Evolutionary conservation across 805 yeast genomes (phyloP), one percentile per base, ranked within the genome.

Genomic region (Wickerhamiella cacticola): DNA sequence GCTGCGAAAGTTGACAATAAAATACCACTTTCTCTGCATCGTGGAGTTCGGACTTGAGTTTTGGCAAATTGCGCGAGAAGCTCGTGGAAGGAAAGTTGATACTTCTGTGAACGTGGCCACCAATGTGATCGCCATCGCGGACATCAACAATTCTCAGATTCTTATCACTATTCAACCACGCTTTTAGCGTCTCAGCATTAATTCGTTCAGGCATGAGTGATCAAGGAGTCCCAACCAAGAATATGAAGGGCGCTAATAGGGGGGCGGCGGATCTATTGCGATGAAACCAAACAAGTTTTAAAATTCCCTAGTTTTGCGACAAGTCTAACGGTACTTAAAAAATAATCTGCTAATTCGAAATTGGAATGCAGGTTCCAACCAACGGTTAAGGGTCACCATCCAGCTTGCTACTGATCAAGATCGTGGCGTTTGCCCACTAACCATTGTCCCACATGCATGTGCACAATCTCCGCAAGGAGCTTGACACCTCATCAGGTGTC

Each of bases 1-100:
- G 94, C 63, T 92, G 97, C 2, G 94, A 80, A 25, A 83, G 69
- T 24, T 88, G 87, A 63, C 98, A 89, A 62, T 92, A 96, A 66
- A 89, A 92, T 0, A 92, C 81, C 0, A 86, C 75, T 47, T 74
- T 77, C 38, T 70, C 66, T 5, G 56, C 49, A n/a, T 58, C 61
- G 9, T 63, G 59, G 28, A 72, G 59, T 36, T 63, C 53, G n/a
- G 59, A 55, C 18, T 65, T 55, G 34, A 73, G 68, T 5, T 65
- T 67, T 1, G 68, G 69, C 24, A 71, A 56, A 18, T 63, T 65
- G 40, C 61, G 55, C 15, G 60, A 57, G 53, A 81, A 70, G 16
- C 66, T 59, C 1, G 66, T 58, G 12, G 80, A 69, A 1, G 92
- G 80, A 43, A 70, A 70, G 61, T 79, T 78, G 39, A 71, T 59